Evolutionary conservation across 2,329 filamentous ascomycete genomes (phyloP), one percentile per base, ranked within the genome.

Genomic region (Cordyceps farinosa): DNA sequence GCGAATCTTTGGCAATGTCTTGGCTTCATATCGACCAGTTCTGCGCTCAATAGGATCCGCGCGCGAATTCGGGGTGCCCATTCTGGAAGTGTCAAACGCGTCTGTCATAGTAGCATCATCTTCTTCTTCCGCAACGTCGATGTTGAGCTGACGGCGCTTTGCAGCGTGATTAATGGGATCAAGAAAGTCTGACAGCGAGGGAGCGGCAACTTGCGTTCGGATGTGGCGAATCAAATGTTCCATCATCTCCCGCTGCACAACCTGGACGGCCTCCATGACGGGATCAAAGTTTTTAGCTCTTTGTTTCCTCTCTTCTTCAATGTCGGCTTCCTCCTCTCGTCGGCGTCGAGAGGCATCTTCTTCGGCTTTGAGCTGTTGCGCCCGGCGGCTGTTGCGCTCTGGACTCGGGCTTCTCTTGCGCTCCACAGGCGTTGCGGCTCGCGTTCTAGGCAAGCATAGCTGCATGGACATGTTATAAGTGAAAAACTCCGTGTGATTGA

Each of bases 381-480:
- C 50, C 40, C 59, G 52, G 6, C 67, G 66, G 48, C 64, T 47
- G 47, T 67, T 69, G 17, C 73, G 70, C 36, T 77, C 75, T 3
- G 72, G 76, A 47, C 73, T 75, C 5, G 73, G 73, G 63, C 74
- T 79, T 3, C 74, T 72, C 70, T 67, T 75, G 63, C 65, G 73
- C 65, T 64, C 61, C 64, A 59, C 63, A 67, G 67, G 62, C 71
- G 69, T 62, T 65, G 65, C 60, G 61, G 67, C 66, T 58, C 65
- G 73, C 61, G 60, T 67, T 66, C 65, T 68, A 60, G 71, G 79
- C 64, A 74, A 70, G 66, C 69, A 89, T 62, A 92, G 87, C 72
- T 94, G 90, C 92, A 99, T 96, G 51, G 87, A 85, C 90, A 99
- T 94, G 65, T 78, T 80, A 65, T 98, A 98, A 1, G 90, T 97